These are phyloP conservation scores for Fusarium austroafricanum DNA, from an alignment of 2,329 filamentous ascomycete species.

Conservation along the genomic window DNA sequence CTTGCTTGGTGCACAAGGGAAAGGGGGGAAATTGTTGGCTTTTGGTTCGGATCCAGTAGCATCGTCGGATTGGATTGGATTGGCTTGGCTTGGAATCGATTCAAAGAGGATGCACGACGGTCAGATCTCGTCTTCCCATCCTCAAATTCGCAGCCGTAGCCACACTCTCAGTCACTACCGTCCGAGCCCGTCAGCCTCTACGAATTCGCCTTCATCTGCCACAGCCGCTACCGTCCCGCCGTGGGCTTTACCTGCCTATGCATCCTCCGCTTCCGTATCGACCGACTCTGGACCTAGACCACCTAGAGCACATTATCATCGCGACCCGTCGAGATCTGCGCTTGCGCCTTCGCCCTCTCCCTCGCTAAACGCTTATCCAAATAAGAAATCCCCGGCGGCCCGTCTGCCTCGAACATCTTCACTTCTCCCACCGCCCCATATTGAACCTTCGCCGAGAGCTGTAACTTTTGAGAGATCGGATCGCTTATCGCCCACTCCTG, in stretches of 20 bases:
- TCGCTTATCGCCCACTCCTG: constrained; percentile 36
- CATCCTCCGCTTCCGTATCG: constrained; percentile 27
- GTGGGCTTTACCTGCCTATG: constrained; percentile 35
- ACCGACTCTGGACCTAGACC: constrained; percentile 40
- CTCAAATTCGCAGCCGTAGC: constrained; percentile 18
- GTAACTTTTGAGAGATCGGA: constrained; percentile 30
- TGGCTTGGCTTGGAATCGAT: constrained; percentile 9
- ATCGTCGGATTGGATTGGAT: constrained; percentile 28
- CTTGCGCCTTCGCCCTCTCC: constrained; percentile 24
- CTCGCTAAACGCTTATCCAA: constrained; percentile 41
- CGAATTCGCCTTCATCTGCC: not conserved
- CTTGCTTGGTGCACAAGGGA: constrained; percentile 29
- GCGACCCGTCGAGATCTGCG: constrained; percentile 33
- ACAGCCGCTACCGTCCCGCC: constrained; percentile 41
- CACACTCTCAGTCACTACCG: constrained; percentile 19
- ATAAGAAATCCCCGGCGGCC: constrained; percentile 47
- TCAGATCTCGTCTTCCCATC: constrained; percentile 34
- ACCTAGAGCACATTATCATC: constrained; percentile 26
- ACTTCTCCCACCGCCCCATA: constrained; percentile 55
- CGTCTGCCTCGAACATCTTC: constrained; percentile 58
- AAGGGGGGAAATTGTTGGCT: constrained; percentile 46
- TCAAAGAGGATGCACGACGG: constrained; percentile 47
- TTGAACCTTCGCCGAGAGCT: constrained; percentile 42
- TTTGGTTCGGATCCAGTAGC: constrained; percentile 38
- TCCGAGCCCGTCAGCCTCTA: constrained; percentile 27